phyloP scores from a whole-genome alignment of 1,139 yeast species.

The Scheffersomyces lignicola region DNA sequence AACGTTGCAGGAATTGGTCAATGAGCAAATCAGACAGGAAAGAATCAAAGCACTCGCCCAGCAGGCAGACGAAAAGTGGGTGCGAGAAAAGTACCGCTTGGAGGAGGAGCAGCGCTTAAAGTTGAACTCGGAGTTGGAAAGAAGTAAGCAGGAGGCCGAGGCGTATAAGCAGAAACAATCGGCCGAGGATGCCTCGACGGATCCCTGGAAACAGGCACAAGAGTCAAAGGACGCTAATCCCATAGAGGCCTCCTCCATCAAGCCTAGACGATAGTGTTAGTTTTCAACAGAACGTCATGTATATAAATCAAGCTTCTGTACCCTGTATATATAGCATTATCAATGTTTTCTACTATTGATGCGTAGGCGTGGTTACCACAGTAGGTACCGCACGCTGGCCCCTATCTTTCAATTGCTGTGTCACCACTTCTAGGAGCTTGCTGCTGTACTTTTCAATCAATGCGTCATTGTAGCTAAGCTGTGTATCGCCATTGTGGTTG shows the following conservation, averaged over 20 bases:
- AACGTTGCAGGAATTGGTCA: constrained; percentile 56
- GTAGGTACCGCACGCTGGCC: not conserved
- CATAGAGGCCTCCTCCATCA: constrained; percentile 33
- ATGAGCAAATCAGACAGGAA: constrained; percentile 58
- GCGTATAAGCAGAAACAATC: constrained; percentile 12
- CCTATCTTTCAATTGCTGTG: not conserved
- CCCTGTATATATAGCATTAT: not conserved
- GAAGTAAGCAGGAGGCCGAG: constrained; percentile 22
- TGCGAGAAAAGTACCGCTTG: constrained; percentile 34
- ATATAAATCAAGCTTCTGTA: too few relatives aligned
- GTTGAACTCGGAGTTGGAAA: constrained; percentile 35
- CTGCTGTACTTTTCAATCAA: constrained; percentile 36
- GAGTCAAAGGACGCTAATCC: constrained; percentile 30
- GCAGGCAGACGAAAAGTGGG: constrained; percentile 64
- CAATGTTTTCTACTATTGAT: too few relatives aligned
- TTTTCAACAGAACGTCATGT: not conserved
- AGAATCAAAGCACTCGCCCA: constrained; percentile 56
- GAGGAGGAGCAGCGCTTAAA: constrained; percentile 34
- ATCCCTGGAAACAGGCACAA: constrained; percentile 44
- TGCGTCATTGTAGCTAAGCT: too few relatives aligned
- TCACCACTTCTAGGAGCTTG: constrained; percentile 23
- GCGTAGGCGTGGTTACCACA: too few relatives aligned
- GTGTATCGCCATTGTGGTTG: too few relatives aligned
- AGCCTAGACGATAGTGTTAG: constrained; percentile 23
- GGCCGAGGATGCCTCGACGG: constrained; percentile 9